Base-by-base conservation (phyloP, 202 grass and related monocot genomes). In the Musa balbisiana region DNA sequence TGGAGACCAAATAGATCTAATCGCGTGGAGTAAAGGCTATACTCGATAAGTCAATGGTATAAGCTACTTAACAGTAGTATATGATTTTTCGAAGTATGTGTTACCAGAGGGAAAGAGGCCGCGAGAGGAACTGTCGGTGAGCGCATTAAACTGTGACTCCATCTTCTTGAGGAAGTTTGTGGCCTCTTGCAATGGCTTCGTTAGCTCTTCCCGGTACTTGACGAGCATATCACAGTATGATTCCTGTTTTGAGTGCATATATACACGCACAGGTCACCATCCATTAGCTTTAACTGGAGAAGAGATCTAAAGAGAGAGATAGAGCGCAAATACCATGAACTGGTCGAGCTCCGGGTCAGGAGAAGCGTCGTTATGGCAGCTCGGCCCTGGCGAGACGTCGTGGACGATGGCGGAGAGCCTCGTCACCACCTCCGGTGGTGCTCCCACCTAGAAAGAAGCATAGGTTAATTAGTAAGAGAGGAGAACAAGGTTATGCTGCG, bases 311-410 rank as follows among this genome's bases (percentile, higher is more conserved):
- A 82, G 72, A 29, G 2, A 49, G 71, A 63, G 10, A 80, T 51
- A 0, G 11, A 23, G 16, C 1, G 3, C 6, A 20, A 65, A n/a
- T 21, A 92, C 94, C 94, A 98, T 98, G 88, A 98, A 93, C 73
- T 89, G 94, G 74, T 98, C 91, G 74, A 98, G 90, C 88, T 98
- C 94, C 2, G 87, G 88, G 52, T 97, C 90, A 69, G 59, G 54
- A 0, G 67, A 86, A 58, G 73, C 52, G 54, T 53, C 25, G 64
- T 15, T 11, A 55, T 55, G 65, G 58, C 78, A 49, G 33, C 62
- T 80, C 15, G 78, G 2, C 19, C 76, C 62, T 50, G 76, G 66
- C 50, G 85, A 84, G 33, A 86, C 59, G 80, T 82, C 77, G 19
- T 69, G 79, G n/a, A 56, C 78, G 19, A 93, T 81, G 33, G 71